Base-by-base conservation (phyloP, 164 flowering plant genomes). In the Platanus orientalis region DNA sequence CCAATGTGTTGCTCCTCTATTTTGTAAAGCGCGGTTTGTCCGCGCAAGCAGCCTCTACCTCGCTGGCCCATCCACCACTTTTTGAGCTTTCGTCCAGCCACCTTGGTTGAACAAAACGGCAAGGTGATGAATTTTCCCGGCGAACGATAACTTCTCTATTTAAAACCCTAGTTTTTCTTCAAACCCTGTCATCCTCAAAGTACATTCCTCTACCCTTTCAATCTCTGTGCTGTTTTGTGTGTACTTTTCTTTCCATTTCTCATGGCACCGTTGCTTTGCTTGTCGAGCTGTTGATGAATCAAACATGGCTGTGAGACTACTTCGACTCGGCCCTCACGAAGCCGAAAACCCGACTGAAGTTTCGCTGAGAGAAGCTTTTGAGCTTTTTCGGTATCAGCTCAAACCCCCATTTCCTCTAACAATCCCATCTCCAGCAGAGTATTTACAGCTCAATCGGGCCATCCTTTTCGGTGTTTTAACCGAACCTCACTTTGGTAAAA, bases 391-490 rank as follows among this genome's bases (percentile, higher is more conserved):
- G 24, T 62, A 62, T 17, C 62, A 66, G 39, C 67, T 85, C 7
- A 68, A 75, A 51, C 87, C 83, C n/a, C 88, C 85, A 0, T 81
- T 85, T 62, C 47, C 78, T 9, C 67, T 84, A 47, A 40, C 57
- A 2, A 74, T 82, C 56, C 84, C 82, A 26, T 74, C 79, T 39
- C 76, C 78, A 20, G 39, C 70, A 27, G 82, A 86, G 28, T 89
- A 86, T 73, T 12, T 23, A 2, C 67, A 72, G 29, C 88, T 94
- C 60, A 90, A 83, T 51, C 62, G 42, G 32, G 95, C 96, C 0
- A 76, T 94, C 16, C 65, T 86, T 6, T 88, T 75, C 42, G 97
- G 82, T 30, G 58, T 86, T 66, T 74, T 94, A 67, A 57, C 69
- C 4, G 79, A 89, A 63, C 80, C 96, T 69, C 72, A 70, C 6